A percentile compares a stretch with the other conserved stretches of the same genome.
Conservation (phyloP, 1,284 basidiomycete genomes). For the Sphagnurus paluster region DNA sequence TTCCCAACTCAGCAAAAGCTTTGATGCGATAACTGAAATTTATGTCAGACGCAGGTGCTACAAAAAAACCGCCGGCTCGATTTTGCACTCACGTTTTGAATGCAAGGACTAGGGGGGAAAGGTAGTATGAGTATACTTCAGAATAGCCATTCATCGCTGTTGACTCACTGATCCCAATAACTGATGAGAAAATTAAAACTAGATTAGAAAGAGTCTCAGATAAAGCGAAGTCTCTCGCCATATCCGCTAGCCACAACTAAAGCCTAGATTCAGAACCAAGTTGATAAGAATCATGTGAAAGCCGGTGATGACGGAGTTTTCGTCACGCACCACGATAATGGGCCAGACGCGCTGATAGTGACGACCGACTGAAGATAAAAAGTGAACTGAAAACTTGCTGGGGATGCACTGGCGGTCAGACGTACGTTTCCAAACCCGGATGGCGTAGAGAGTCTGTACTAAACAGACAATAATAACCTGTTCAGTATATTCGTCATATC, state of each 20-base stretch:
- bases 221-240: slow-evolving; percentile 14
- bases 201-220: not conserved
- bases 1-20: slow-evolving; percentile 17
- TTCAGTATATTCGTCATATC: not conserved
- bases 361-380: slow-evolving; percentile 13
- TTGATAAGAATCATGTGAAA: slow-evolving; percentile 4
- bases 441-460: slow-evolving; percentile 19
- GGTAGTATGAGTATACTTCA: no score
- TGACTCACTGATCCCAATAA: slow-evolving; percentile 18
- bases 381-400: not conserved
- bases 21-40: slow-evolving; percentile 14
- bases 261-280: slow-evolving; percentile 12
- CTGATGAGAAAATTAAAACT: slow-evolving; percentile 1
- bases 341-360: slow-evolving; percentile 18
- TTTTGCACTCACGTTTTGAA: slow-evolving; percentile 21
- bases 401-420: slow-evolving; percentile 1
- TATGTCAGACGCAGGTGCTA: not conserved
- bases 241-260: slow-evolving; percentile 21
- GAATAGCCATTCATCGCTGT: no score
- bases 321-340: slow-evolving; percentile 20
- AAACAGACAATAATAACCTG: slow-evolving; percentile 17
- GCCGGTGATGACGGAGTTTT: not conserved
- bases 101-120: slow-evolving; percentile 12
- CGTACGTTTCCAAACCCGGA: slow-evolving; percentile 20
- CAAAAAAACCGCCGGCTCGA: not conserved